A percentile compares a stretch with the other conserved stretches of the same genome.
phyloP scores from a whole-genome alignment of 768 basidiomycete species.

The Lepiota venenata region DNA sequence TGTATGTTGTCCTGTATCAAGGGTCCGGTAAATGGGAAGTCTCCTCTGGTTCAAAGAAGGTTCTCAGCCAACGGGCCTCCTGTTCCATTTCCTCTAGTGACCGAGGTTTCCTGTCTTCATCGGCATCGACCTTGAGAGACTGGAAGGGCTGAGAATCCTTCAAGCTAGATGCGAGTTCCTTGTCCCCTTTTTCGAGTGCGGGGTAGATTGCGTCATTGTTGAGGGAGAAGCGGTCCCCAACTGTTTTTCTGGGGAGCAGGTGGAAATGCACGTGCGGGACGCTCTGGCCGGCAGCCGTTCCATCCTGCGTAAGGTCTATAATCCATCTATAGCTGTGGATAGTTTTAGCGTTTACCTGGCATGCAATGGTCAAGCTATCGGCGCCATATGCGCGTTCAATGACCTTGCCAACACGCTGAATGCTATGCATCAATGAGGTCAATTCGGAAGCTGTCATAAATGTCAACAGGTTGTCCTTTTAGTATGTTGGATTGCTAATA shows the following conservation, averaged over 20 bases:
- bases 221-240: slow-evolving; percentile 61
- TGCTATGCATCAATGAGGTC: slow-evolving; percentile 72
- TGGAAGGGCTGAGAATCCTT: slow-evolving; percentile 24
- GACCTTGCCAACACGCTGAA: slow-evolving; percentile 74
- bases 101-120: slow-evolving; percentile 62
- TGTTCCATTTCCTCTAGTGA: slow-evolving; percentile 72
- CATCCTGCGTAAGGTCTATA: slow-evolving; percentile 54
- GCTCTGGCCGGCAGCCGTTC: slow-evolving; percentile 72
- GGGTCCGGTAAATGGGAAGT: neutral
- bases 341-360: slow-evolving; percentile 55
- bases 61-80: slow-evolving; percentile 68
- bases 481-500: neutral
- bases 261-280: slow-evolving; percentile 98
- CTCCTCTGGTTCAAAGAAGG: slow-evolving; percentile 42
- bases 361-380: slow-evolving; percentile 83
- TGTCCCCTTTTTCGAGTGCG: slow-evolving; percentile 66
- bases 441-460: slow-evolving; percentile 55
- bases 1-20: neutral
- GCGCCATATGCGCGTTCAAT: slow-evolving; percentile 82
- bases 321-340: neutral
- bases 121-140: slow-evolving; percentile 61
- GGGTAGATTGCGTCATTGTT: slow-evolving; percentile 79
- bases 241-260: slow-evolving; percentile 75
- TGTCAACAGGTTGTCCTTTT: neutral
- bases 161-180: slow-evolving; percentile 40